Percentiles rank a stretch among this genome's conserved stretches.
These are phyloP conservation scores for Wallacemonas sp. DNA, from an alignment of 208 protist genomes.

Conservation along the genomic window DNA sequence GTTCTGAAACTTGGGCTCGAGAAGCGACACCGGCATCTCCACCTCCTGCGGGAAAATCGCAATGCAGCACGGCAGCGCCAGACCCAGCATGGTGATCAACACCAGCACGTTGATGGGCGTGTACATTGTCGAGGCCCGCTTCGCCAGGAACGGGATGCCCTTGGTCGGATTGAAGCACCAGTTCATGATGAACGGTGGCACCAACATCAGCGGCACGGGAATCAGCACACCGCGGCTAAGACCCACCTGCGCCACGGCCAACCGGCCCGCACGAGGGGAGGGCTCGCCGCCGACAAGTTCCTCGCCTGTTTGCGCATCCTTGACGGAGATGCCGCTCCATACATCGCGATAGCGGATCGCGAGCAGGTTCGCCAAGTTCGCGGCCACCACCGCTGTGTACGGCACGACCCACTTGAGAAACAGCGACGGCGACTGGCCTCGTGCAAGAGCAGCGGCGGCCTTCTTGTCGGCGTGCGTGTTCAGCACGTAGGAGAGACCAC, in stretches of 20 bases:
- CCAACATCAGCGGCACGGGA: constrained; percentile 62
- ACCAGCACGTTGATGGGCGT: constrained; percentile 49
- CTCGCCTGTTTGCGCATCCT: constrained; percentile 58
- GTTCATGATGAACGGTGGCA: constrained; percentile 76
- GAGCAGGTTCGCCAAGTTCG: constrained; percentile 76
- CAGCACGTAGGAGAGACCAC: constrained; percentile 30
- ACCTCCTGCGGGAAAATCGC: constrained; percentile 62
- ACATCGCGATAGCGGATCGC: constrained; percentile 82
- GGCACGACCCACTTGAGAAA: constrained; percentile 55
- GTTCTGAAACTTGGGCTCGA: constrained; percentile 45
- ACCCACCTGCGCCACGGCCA: constrained; percentile 69
- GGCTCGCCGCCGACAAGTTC: constrained; percentile 43
- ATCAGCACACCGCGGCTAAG: constrained; percentile 63
- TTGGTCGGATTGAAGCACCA: constrained; percentile 36
- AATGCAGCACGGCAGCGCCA: constrained; percentile 56
- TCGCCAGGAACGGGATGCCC: constrained; percentile 36
- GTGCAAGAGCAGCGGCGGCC: constrained; percentile 23
- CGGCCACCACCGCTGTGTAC: constrained; percentile 77
- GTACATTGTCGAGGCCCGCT: constrained; percentile 38
- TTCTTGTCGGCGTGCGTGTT: constrained; percentile 19
- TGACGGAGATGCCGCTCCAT: constrained; percentile 60
- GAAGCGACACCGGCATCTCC: constrained; percentile 36
- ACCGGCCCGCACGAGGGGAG: constrained; percentile 60
- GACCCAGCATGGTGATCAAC: constrained; percentile 41
- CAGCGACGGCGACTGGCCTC: constrained; percentile 18